Evolutionary conservation across 768 basidiomycete species (phyloP), one percentile per base, ranked within the genome.

Genomic region (Fibroporia radiculosa): DNA sequence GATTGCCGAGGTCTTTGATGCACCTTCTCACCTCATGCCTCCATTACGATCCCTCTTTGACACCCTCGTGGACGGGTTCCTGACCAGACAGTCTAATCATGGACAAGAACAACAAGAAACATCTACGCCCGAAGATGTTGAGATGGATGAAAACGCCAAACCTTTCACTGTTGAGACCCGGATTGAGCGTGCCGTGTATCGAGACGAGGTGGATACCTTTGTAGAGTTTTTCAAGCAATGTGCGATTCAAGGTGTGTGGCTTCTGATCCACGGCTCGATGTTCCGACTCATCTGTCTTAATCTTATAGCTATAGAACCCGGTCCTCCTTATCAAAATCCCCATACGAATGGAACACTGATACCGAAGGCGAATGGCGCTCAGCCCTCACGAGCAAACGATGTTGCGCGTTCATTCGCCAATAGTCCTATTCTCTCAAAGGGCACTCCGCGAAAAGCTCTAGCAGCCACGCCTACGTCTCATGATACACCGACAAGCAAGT

Each of bases 21-120:
- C 73, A 6, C 84, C 90, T 11, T 75, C 84, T 28, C 82, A 91
- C 64, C 72, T 87, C 37, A 72, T 84, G 59, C 88, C 91, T 12
- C 78, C 90, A 4, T 63, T 91, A 45, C 75, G 79, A 42, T 67
- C 69, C 23, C 62, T 95, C 36, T 95, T 88, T 61, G 78, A 83
- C 27, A 64, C 80, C 18, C 66, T 82, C 48, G 67, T 82, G 52
- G 63, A 68, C 40, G 66, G 71, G 24, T 72, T 82, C 56, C 61
- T 74, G 40, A 62, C 59, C 35, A 65, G 62, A 28, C 39, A 46
- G 3, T 24, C 32, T 23, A 41, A 25, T 4, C 38, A 44, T 22
- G 52, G 57, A 0, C 50, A 31, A 11, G 58, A 61, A 34, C 57
- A 54, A 7, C 52, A 44, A 20, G 18, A 50, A 5, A 64, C 66